These are phyloP conservation scores for Erodium moschatum DNA, from an alignment of 441 rosid genomes.

Conservation along the genomic window DNA sequence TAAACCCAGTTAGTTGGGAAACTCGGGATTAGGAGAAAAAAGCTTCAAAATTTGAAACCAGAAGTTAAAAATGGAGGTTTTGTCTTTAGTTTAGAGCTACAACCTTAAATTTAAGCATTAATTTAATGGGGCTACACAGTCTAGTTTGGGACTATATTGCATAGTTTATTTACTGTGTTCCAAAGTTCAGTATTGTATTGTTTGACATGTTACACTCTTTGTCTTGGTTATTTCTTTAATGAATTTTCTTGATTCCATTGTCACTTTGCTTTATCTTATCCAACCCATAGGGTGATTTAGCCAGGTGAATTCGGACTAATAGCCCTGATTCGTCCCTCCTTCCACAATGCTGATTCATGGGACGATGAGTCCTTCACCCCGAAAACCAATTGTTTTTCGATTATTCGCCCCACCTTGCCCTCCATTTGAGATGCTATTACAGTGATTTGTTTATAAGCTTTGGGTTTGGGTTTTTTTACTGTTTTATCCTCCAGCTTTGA, in stretches of 20 bases:
- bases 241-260: neutral
- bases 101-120: neutral
- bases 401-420: too few relatives aligned
- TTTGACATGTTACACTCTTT: slow-evolving; percentile 7
- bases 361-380: too few relatives aligned
- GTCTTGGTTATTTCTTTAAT: slow-evolving; percentile 6
- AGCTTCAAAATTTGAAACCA: neutral
- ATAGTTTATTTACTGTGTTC: neutral
- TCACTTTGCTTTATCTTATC: too few relatives aligned
- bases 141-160: neutral
- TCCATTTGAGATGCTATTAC: neutral
- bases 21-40: neutral
- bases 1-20: neutral
- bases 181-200: neutral
- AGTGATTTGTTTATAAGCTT: neutral
- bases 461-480: neutral
- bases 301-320: too few relatives aligned
- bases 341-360: too few relatives aligned
- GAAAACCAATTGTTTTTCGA: too few relatives aligned
- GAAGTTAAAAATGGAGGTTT: neutral
- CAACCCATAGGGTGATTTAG: too few relatives aligned
- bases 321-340: too few relatives aligned
- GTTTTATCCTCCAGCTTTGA: neutral
- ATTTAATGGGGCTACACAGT: neutral
- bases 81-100: neutral